Evolutionary conservation across 2,329 filamentous ascomycete genomes (phyloP).

Genomic region (Beauveria varroae): DNA sequence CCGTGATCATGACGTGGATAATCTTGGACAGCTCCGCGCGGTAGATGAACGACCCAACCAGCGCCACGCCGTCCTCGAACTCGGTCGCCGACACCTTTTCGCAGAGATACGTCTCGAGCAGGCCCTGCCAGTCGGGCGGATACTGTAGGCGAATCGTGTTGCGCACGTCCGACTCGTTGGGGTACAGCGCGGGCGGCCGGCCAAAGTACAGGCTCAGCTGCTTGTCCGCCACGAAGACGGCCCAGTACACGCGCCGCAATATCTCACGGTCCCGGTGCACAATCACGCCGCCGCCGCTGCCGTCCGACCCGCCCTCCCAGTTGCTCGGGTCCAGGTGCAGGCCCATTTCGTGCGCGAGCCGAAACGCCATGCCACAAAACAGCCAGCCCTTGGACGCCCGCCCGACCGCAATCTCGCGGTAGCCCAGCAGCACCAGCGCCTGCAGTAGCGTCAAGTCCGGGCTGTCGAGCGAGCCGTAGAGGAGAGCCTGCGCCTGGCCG

Average conservation of each 20-base stretch:
- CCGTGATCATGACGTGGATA: conserved; percentile 41
- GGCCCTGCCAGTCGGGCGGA: conserved; percentile 38
- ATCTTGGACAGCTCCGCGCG: conserved; percentile 42
- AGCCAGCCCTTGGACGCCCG: conserved; percentile 44
- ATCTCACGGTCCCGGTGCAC: conserved; percentile 37
- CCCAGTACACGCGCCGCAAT: conserved; percentile 42
- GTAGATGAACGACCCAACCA: conserved; percentile 39
- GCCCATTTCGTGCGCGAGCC: conserved; percentile 44
- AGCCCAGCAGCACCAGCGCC: conserved; percentile 36
- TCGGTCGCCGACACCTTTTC: conserved; percentile 35
- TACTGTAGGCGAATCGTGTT: conserved; percentile 42
- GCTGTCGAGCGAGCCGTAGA: conserved; percentile 35
- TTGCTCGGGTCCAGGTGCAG: conserved; percentile 44
- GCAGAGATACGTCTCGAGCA: conserved; percentile 40
- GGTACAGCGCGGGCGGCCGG: conserved; percentile 40
- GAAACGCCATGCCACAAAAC: conserved; percentile 44
- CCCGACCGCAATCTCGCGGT: conserved; percentile 39
- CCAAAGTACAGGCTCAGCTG: conserved; percentile 45
- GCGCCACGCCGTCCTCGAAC: conserved; percentile 37
- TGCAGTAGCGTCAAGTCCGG: conserved; percentile 41
- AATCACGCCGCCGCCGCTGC: no score
- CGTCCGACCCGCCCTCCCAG: conserved; percentile 27
- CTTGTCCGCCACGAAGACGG: conserved; percentile 42
- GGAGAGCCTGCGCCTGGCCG: conserved; percentile 35
- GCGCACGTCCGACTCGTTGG: conserved; percentile 40